Evolutionary conservation across 2,329 filamentous ascomycete species (phyloP), one percentile per base, ranked within the genome.

Genomic region (Passalora sequoiae): DNA sequence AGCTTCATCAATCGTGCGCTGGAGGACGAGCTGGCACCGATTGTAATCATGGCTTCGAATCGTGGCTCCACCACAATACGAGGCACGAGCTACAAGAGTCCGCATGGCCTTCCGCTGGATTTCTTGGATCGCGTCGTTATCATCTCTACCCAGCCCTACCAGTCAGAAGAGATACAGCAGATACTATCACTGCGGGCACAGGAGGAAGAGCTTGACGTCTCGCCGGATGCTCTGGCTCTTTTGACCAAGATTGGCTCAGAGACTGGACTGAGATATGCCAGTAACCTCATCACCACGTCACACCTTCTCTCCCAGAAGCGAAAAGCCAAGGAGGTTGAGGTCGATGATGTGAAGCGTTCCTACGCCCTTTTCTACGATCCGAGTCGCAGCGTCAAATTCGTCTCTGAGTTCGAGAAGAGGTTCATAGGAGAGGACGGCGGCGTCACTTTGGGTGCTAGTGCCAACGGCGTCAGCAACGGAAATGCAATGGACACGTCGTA

Each of bases 1-100:
- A 94, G 89, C 32, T 98, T 94, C 73, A 84, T 98, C 75, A 98
- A 98, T 73, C 86, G 92, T 40, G 92, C 92, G 1, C 76, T 98
- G 32, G 92, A 98, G 69, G 88, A 89, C 48, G 89, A 97, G 60
- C 77, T 98, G 22, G 89, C 92, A 1, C 92, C 92, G 28, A 89
- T 98, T 53, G 89, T 98, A 66, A 98, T 98, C 69, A 98, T 98
- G 92, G 92, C 92, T 42, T 94, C 86, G 75, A 98, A 98, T 72
- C 79, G 92, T 47, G 92, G 92, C 53, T 81, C 89, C 66, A 86
- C 92, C 27, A 83, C 84, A 55, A 96, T 98, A 61, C 81, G 92
- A 22, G 92, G 92, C 46, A 98, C 92, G 43, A 86, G 87, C 65
- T 96, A 97, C 70, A 83, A 81, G 58, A 92, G 86, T 57, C 92